phyloP scores from a whole-genome alignment of 2,329 filamentous ascomycete genomes.

The Aspergillus ibericus region DNA sequence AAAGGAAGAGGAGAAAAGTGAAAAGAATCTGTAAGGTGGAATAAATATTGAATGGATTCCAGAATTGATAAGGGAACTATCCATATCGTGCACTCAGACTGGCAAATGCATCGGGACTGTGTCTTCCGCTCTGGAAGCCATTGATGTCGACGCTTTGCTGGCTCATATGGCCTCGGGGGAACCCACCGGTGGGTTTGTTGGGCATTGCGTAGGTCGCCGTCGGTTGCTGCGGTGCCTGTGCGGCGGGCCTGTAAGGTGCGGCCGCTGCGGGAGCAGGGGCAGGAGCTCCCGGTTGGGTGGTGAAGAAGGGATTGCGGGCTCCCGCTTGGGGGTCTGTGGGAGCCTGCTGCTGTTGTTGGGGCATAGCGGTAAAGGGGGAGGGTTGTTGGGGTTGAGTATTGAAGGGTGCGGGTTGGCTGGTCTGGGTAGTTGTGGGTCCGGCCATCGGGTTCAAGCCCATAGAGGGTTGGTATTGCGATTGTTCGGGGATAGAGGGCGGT shows the following conservation, averaged over 20 bases:
- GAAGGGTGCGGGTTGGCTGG: constrained; percentile 11
- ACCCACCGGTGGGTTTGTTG: constrained; percentile 15
- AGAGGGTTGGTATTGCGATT: constrained; percentile 27
- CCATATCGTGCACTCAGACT: constrained; percentile 50
- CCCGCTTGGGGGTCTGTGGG: constrained; percentile 22
- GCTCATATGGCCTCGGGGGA: constrained; percentile 43
- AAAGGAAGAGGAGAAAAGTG: not conserved
- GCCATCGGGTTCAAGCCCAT: constrained; percentile 19
- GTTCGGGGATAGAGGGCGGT: constrained; percentile 37
- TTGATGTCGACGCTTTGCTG: constrained; percentile 52
- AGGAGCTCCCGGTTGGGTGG: constrained; percentile 6
- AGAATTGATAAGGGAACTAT: constrained; percentile 16
- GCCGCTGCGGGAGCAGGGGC: not conserved
- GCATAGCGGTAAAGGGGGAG: constrained; percentile 15
- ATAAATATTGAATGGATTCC: not conserved
- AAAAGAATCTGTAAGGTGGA: not conserved
- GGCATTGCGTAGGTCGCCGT: constrained; percentile 8
- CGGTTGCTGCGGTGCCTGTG: not conserved
- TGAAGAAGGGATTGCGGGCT: constrained; percentile 30
- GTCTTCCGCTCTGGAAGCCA: constrained; percentile 47
- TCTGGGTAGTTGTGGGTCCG: constrained; percentile 17
- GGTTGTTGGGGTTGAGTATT: constrained; percentile 13
- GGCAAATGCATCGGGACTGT: constrained; percentile 54
- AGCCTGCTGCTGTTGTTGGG: constrained; percentile 13
- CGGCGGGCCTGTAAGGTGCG: not conserved